A percentile compares a stretch with the other conserved stretches of the same genome.
Conservation (phyloP, 495 filamentous ascomycete genomes). For the Hyaloscypha variabilis region DNA sequence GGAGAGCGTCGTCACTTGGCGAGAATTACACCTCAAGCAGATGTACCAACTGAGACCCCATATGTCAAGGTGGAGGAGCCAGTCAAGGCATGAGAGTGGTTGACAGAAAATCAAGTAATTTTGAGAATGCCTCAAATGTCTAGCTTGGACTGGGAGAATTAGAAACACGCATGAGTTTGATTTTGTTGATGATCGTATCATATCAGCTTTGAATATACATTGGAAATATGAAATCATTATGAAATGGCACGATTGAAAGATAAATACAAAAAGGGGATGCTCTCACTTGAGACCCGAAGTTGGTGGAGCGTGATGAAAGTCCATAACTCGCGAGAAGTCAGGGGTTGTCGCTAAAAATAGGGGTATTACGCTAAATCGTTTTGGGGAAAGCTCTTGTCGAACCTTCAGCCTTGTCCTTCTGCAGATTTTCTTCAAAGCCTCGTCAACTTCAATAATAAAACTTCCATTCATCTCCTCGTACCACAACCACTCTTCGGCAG, state of each 20-base stretch:
- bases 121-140: background rate
- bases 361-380: background rate
- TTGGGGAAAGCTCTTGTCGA: background rate
- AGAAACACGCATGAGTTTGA: background rate
- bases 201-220: background rate
- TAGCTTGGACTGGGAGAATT: background rate
- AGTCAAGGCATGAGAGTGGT: background rate
- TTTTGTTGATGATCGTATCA: background rate
- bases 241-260: no score
- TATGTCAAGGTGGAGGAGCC: constrained; percentile 9
- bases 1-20: constrained; percentile 67
- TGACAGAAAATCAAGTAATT: background rate
- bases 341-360: background rate
- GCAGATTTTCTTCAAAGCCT: constrained; percentile 8
- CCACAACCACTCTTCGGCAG: background rate
- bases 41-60: constrained; percentile 36
- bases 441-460: constrained; percentile 4
- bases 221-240: background rate
- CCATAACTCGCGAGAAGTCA: background rate
- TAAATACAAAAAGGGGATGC: no score
- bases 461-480: background rate
- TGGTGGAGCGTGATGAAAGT: no score
- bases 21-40: constrained; percentile 70
- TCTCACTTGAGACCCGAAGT: no score
- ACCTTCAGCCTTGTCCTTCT: constrained; percentile 7